These are phyloP conservation scores for Chenopodium album DNA, from an alignment of 148 eudicot genomes.

Conservation along the genomic window DNA sequence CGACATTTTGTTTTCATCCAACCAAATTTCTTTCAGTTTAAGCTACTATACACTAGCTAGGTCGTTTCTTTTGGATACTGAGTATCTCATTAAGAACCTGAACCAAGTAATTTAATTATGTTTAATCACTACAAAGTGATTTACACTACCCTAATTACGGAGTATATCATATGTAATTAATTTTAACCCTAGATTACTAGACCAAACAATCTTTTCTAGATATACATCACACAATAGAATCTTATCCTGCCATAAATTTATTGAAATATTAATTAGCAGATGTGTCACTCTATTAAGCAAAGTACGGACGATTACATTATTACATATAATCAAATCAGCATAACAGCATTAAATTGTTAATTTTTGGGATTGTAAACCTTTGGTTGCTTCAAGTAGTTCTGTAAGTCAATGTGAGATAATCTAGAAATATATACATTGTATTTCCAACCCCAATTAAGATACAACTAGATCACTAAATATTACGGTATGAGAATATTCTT, in stretches of 20 bases:
- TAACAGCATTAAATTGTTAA: neutral
- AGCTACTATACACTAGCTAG: neutral
- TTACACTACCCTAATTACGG: neutral
- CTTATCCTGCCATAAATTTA: neutral
- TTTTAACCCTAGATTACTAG: neutral
- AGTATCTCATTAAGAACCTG: neutral
- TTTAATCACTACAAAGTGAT: neutral
- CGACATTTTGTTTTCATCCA: neutral
- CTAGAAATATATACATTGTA: neutral
- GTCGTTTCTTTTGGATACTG: neutral
- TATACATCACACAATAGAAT: neutral
- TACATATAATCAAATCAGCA: neutral
- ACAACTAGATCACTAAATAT: neutral
- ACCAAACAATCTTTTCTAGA: neutral
- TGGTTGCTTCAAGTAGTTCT: neutral
- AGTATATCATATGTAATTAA: neutral
- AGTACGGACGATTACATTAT: no score
- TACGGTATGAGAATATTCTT: neutral
- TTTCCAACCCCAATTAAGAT: neutral
- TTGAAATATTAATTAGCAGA: neutral
- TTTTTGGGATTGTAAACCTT: constrained; percentile 14
- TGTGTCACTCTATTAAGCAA: neutral
- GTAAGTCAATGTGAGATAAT: constrained; percentile 10
- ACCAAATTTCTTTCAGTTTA: neutral
- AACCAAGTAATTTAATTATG: neutral